These are phyloP conservation scores for Croton laevigatus DNA, from an alignment of 441 rosid genomes.

Conservation along the genomic window DNA sequence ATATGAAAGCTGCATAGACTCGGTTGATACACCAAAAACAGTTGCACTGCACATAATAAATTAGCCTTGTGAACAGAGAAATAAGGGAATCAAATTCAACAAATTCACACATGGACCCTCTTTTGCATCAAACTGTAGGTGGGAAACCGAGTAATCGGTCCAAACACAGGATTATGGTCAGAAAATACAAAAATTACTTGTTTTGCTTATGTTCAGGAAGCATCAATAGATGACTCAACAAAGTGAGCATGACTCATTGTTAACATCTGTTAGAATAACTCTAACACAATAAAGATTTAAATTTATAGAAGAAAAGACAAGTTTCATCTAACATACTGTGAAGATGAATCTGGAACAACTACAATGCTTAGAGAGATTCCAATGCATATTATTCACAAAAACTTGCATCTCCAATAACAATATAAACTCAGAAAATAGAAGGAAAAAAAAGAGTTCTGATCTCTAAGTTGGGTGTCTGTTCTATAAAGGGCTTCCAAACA, in stretches of 20 bases:
- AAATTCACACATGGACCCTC: background rate
- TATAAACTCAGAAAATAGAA: background rate
- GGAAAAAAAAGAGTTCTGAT: background rate
- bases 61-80: constrained; percentile 3
- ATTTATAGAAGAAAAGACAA: background rate
- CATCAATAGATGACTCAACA: background rate
- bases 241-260: background rate
- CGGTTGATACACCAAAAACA: constrained; percentile 90
- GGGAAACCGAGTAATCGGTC: background rate
- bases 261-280: too few species aligned
- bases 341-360: background rate
- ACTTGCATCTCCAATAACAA: background rate
- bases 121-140: background rate
- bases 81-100: background rate
- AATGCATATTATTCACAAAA: background rate
- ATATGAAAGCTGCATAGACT: constrained; percentile 83
- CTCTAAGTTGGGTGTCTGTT: background rate
- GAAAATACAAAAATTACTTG: background rate
- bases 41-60: constrained; percentile 48
- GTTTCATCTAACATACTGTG: background rate
- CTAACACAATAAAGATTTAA: too few species aligned
- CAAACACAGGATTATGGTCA: background rate
- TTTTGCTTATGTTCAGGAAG: background rate
- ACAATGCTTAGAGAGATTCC: background rate
- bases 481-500: background rate